Percentiles rank a stretch among this genome's conserved stretches.
Evolutionary conservation across 1,139 yeast species (phyloP).

Genomic region (Zygoascus meyerae): DNA sequence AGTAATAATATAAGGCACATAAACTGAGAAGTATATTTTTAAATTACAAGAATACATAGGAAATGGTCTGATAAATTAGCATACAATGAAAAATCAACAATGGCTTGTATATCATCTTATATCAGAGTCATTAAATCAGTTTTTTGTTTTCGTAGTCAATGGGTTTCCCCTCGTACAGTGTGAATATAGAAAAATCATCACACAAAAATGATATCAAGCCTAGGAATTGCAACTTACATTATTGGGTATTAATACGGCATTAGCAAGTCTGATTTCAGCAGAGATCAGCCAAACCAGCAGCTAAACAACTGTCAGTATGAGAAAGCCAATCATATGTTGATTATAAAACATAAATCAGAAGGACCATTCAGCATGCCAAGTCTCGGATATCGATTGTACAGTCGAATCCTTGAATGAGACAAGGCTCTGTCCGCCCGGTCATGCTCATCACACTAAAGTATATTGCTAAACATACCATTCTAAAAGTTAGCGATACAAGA

Average conservation of each 20-base stretch:
- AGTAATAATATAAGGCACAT: too few relatives aligned
- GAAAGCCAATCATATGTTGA: background rate
- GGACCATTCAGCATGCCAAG: slow-evolving; percentile 19
- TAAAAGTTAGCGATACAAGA: background rate
- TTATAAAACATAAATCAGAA: slow-evolving; percentile 5
- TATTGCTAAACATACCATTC: background rate
- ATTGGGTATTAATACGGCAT: background rate
- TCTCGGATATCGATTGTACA: slow-evolving; percentile 18
- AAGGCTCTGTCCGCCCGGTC: slow-evolving; percentile 24
- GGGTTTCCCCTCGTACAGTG: slow-evolving; percentile 21
- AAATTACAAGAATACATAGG: background rate
- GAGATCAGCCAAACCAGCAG: too few relatives aligned
- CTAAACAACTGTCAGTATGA: too few relatives aligned
- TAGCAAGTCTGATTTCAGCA: background rate
- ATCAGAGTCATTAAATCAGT: slow-evolving; percentile 25
- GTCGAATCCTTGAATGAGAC: slow-evolving; percentile 14
- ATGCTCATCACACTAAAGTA: slow-evolving; percentile 18
- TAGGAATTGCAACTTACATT: too few relatives aligned
- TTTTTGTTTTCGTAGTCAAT: slow-evolving; percentile 16
- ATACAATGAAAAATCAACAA: background rate
- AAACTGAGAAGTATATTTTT: too few relatives aligned
- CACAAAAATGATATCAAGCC: background rate
- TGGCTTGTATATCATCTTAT: background rate
- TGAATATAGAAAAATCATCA: slow-evolving; percentile 20
- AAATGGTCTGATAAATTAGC: background rate